Percentiles rank a stretch among this genome's conserved stretches.
phyloP scores from a whole-genome alignment of 2,329 filamentous ascomycete species.

The Epichloe elymi region DNA sequence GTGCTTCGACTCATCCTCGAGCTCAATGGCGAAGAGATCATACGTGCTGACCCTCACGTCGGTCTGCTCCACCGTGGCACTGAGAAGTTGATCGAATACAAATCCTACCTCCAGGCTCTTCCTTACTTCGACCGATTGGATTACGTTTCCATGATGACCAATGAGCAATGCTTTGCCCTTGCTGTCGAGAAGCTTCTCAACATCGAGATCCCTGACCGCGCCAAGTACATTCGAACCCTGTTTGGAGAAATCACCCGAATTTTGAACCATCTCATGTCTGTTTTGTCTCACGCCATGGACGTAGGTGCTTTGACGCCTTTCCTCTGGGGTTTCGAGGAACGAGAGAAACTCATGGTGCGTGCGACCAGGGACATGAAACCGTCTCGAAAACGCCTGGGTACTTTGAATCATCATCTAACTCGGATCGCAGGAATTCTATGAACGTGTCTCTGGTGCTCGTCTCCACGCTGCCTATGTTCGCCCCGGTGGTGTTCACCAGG shows the following conservation, averaged over 20 bases:
- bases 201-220: conserved; percentile 85
- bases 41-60: conserved; percentile 93
- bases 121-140: conserved; percentile 98
- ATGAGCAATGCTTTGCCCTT: conserved; percentile 93
- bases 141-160: conserved; percentile 99
- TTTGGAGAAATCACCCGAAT: conserved; percentile 92
- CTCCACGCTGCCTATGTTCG: conserved; percentile 95
- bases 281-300: conserved; percentile 96
- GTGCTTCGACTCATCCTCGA: conserved; percentile 96
- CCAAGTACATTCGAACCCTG: conserved; percentile 92
- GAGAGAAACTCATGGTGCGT: conserved; percentile 97
- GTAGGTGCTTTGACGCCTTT: conserved; percentile 96
- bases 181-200: conserved; percentile 97
- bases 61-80: conserved; percentile 92
- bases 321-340: conserved; percentile 98
- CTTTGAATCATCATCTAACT: neutral
- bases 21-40: conserved; percentile 93
- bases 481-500: conserved; percentile 90
- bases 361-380: neutral
- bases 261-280: conserved; percentile 95
- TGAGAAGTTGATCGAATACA: conserved; percentile 99
- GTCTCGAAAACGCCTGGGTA: neutral
- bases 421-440: conserved; percentile 83
- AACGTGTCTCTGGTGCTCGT: conserved; percentile 95
- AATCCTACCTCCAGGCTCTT: conserved; percentile 94